These are phyloP conservation scores for Vitis amurensis DNA, from an alignment of 164 flowering plant species.

Conservation along the genomic window DNA sequence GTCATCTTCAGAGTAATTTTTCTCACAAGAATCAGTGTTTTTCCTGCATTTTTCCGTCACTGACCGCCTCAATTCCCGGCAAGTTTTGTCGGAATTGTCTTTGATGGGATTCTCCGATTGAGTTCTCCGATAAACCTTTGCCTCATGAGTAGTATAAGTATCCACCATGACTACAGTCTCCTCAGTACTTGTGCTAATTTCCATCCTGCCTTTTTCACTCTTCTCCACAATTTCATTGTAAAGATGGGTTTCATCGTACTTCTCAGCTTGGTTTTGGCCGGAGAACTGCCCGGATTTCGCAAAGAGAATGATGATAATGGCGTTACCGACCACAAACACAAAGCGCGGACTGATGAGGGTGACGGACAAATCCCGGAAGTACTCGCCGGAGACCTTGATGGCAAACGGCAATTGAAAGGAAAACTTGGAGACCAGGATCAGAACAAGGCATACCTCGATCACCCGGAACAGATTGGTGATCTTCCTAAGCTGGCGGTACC, in stretches of 20 bases:
- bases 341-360: constrained; percentile 43
- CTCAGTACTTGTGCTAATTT: constrained; percentile 3
- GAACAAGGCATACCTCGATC: constrained; percentile 29
- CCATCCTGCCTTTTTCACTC: constrained; percentile 19
- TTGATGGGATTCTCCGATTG: constrained; percentile 23
- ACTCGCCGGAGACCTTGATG: constrained; percentile 35
- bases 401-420: constrained; percentile 40
- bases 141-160: background rate
- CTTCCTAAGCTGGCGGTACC: constrained; percentile 12
- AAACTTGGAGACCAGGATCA: constrained; percentile 32
- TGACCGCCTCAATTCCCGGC: constrained; percentile 18
- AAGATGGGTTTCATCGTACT: constrained; percentile 15
- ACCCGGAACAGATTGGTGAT: constrained; percentile 26
- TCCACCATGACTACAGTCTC: background rate
- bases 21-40: background rate
- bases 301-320: constrained; percentile 43
- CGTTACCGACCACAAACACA: constrained; percentile 62
- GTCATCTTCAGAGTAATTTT: constrained; percentile 21
- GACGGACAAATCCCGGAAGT: constrained; percentile 30
- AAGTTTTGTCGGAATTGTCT: background rate
- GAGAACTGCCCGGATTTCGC: constrained; percentile 52
- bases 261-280: background rate
- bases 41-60: constrained; percentile 22
- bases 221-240: constrained; percentile 43
- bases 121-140: constrained; percentile 29